Evolutionary conservation across 768 basidiomycete genomes (phyloP).

Genomic region (Pleurotus cornucopiae): DNA sequence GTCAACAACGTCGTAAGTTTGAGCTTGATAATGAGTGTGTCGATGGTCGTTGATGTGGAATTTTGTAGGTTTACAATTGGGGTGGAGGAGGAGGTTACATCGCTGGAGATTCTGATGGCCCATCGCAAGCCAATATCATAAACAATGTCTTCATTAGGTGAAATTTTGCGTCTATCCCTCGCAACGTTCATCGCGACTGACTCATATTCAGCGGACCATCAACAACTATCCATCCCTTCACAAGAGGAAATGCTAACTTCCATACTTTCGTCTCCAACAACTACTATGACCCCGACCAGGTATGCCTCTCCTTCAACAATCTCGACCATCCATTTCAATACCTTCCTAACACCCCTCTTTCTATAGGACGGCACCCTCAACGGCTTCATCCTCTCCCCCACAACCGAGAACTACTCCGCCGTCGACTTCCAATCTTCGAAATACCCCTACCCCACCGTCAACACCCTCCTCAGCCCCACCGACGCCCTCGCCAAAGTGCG

Average conservation of each 20-base stretch:
- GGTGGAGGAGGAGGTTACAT: constrained; percentile 31
- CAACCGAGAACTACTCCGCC: constrained; percentile 25
- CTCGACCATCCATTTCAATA: neutral
- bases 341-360: neutral
- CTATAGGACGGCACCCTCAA: constrained; percentile 24
- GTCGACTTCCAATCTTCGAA: constrained; percentile 26
- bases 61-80: constrained; percentile 27
- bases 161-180: no score
- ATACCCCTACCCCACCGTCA: constrained; percentile 27
- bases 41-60: neutral
- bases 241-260: constrained; percentile 32
- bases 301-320: neutral
- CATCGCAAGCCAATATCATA: constrained; percentile 28
- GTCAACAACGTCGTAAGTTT: constrained; percentile 29
- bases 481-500: constrained; percentile 25
- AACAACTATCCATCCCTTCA: constrained; percentile 25
- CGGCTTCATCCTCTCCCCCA: constrained; percentile 22
- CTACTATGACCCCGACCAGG: constrained; percentile 29
- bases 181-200: neutral
- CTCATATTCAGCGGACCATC: constrained; percentile 22
- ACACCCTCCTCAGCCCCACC: constrained; percentile 22
- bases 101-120: constrained; percentile 30
- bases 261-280: constrained; percentile 30
- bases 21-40: neutral
- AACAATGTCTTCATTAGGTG: constrained; percentile 31